phyloP scores from a whole-genome alignment of 352 stramenopile genomes.

The Globisporangium mamillatum region DNA sequence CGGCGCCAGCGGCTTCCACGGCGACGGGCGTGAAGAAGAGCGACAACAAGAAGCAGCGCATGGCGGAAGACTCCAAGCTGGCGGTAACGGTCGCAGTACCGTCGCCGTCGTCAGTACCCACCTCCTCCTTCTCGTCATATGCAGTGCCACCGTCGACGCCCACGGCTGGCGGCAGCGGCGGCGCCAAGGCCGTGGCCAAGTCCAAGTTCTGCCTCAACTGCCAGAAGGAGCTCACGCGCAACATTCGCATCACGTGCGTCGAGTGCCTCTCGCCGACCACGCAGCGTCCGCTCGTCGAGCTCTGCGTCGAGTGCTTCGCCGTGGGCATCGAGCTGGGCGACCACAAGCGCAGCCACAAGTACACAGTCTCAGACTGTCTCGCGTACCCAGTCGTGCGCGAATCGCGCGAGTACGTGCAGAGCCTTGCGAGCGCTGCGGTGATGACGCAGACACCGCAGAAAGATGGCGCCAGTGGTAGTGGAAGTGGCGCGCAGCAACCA shows the following conservation, averaged over 20 bases:
- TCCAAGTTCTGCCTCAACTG: constrained; percentile 85
- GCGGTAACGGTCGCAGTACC: not conserved
- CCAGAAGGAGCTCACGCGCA: constrained; percentile 81
- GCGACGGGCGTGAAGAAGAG: not conserved
- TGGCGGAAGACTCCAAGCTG: not conserved
- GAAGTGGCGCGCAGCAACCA: constrained; percentile 1
- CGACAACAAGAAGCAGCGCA: constrained; percentile 21
- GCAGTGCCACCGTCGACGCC: constrained; percentile 26
- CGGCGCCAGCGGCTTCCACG: not conserved
- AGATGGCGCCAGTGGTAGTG: constrained; percentile 8
- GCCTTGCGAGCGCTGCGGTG: constrained; percentile 4
- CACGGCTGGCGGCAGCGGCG: not conserved
- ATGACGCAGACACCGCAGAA: constrained; percentile 20
- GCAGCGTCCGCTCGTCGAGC: constrained; percentile 57
- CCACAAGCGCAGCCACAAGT: constrained; percentile 81
- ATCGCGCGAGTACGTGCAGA: constrained; percentile 18
- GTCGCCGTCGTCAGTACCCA: constrained; percentile 3
- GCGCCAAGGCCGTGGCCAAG: constrained; percentile 31
- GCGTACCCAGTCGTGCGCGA: constrained; percentile 72
- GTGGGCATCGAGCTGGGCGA: constrained; percentile 72
- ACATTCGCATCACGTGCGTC: constrained; percentile 82
- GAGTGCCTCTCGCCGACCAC: constrained; percentile 47
- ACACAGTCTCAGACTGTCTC: constrained; percentile 82
- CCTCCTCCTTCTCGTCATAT: not conserved
- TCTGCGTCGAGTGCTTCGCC: constrained; percentile 96